Percentiles rank a stretch among this genome's conserved stretches.
phyloP scores from a whole-genome alignment of 2,329 filamentous ascomycete species.

The Hymenoscyphus scutula region DNA sequence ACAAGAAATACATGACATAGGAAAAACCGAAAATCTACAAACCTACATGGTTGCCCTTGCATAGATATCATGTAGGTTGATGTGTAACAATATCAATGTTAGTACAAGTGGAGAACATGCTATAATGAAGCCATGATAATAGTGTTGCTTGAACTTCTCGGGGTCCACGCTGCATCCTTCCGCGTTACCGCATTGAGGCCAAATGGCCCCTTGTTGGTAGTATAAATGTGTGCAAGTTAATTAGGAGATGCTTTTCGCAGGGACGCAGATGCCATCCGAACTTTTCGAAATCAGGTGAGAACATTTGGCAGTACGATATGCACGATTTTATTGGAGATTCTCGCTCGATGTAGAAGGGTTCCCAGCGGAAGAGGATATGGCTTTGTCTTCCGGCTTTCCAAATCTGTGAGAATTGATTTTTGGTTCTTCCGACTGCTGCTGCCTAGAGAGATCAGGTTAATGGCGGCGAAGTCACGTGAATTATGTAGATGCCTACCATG shows the following conservation, averaged over 20 bases:
- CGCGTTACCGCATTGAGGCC: not conserved
- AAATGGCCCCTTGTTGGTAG: not conserved
- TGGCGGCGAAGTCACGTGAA: slow-evolving; percentile 32
- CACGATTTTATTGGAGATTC: slow-evolving; percentile 24
- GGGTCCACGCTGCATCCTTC: slow-evolving; percentile 28
- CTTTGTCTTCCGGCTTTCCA: slow-evolving; percentile 31
- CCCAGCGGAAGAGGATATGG: slow-evolving; percentile 27
- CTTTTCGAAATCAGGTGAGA: slow-evolving; percentile 36
- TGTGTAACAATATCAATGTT: slow-evolving; percentile 19
- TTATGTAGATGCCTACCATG: not conserved
- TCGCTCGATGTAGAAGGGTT: slow-evolving; percentile 23
- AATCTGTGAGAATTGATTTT: slow-evolving; percentile 33
- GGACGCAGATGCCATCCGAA: slow-evolving; percentile 27
- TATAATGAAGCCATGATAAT: slow-evolving; percentile 35
- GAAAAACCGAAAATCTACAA: not conserved
- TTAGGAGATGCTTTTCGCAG: slow-evolving; percentile 23
- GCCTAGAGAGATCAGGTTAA: slow-evolving; percentile 29
- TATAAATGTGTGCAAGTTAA: too few species aligned
- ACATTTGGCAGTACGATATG: slow-evolving; percentile 35
- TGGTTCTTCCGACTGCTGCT: slow-evolving; percentile 31
- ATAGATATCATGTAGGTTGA: slow-evolving; percentile 35
- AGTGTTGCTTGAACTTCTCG: slow-evolving; percentile 36
- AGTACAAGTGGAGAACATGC: slow-evolving; percentile 24
- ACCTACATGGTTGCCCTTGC: slow-evolving; percentile 23
- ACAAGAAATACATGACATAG: not conserved